Evolutionary conservation across 2,329 filamentous ascomycete species (phyloP), one percentile per base, ranked within the genome.

Genomic region (Rhynchosporium secalis): DNA sequence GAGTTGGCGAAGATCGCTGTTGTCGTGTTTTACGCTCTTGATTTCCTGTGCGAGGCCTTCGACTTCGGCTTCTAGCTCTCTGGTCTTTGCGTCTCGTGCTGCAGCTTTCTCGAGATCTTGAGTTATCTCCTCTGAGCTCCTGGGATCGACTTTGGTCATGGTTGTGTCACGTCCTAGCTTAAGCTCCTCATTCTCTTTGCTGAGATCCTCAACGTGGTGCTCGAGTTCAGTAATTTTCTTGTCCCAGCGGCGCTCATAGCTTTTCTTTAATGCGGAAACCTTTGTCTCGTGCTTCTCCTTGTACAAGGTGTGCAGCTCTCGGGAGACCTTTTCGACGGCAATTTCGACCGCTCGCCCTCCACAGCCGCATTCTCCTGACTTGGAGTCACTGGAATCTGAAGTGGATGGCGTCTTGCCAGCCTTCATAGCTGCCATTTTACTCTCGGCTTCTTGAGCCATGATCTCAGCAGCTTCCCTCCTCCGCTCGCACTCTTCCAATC

Each of bases 211-310:
- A 48, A 96, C 81, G 65, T 86, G 86, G 20, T 76, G 75, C 76
- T 96, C 90, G 2, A 96, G 84, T 70, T 94, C 90, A 59, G 85
- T 85, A 61, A 94, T 85, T 72, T 89, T 91, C 81, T 96, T 96
- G 76, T 96, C 92, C 85, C 92, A 95, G 60, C 94, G 87, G 52
- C 85, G 84, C 75, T 97, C 92, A 77, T 98, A 89, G 65, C 84
- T 88, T 77, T 88, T 88, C 78, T 89, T 98, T 67, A 99, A 81
- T 3, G 93, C 94, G 0, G 91, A 85, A 49, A 98, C 94, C 79
- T 99, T 99, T 66, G 88, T 91, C 79, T 98, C 94, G 75, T 99
- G 95, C 78, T 99, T 99, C 73, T 89, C 87, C 79, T 97, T 98
- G 83, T 99, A 99, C 10, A 96, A 83, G 0, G 88, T 83, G 74